Evolutionary conservation across 2,329 filamentous ascomycete genomes (phyloP).

Genomic region (Colletotrichum australisinense): DNA sequence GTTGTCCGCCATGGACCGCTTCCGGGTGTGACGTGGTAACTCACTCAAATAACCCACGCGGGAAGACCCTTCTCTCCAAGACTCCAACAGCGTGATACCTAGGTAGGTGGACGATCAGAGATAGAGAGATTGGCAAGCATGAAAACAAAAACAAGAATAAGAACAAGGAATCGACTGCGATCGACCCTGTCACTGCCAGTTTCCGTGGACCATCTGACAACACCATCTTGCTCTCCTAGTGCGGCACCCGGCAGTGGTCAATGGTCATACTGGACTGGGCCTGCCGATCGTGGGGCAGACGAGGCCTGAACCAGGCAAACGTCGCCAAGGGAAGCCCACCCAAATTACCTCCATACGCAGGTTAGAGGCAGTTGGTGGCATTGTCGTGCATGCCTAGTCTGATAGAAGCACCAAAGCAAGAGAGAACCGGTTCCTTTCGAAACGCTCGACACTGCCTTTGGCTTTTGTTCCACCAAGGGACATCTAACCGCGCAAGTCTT

Average conservation of each 20-base stretch:
- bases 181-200: background rate
- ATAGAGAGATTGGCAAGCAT: background rate
- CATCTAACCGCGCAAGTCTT: background rate
- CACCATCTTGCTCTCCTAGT: background rate
- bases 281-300: conserved; percentile 31
- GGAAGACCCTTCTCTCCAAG: background rate
- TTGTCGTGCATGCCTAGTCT: conserved; percentile 9
- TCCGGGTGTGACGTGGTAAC: background rate
- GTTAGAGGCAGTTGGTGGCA: background rate
- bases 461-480: background rate
- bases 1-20: background rate
- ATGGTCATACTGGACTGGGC: conserved; percentile 17
- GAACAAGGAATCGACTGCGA: background rate
- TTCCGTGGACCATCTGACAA: background rate
- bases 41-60: background rate
- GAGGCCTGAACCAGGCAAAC: conserved; percentile 29
- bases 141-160: background rate
- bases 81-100: background rate
- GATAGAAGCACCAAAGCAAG: background rate
- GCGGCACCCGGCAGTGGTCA: conserved; percentile 2
- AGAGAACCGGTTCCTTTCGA: background rate
- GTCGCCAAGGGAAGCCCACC: conserved; percentile 3
- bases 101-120: background rate
- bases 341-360: too few species aligned
- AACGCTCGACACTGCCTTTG: background rate